A percentile compares a stretch with the other conserved stretches of the same genome.
Conservation (phyloP, 2,329 filamentous ascomycete species). For the Arthroderma uncinatum region DNA sequence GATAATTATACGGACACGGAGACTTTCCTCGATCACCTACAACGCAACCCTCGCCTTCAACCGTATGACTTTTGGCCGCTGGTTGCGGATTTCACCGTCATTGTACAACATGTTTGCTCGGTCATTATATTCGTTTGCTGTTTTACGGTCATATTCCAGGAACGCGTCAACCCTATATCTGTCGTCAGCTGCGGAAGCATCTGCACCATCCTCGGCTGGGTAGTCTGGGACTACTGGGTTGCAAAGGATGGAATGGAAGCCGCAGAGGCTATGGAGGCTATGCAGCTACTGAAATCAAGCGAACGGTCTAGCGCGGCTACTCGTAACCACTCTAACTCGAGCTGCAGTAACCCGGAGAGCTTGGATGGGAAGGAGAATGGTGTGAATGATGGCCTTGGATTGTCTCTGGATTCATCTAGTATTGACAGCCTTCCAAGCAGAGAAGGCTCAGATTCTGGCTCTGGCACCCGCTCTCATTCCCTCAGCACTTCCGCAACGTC, state of each 20-base stretch:
- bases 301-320: background rate
- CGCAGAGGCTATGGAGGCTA: constrained; percentile 13
- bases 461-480: constrained; percentile 33
- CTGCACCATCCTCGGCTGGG: constrained; percentile 76
- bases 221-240: constrained; percentile 85
- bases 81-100: constrained; percentile 87
- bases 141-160: constrained; percentile 80
- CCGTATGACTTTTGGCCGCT: constrained; percentile 98
- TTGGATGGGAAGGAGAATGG: constrained; percentile 19
- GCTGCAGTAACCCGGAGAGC: background rate
- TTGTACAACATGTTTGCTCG: constrained; percentile 91
- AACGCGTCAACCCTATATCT: constrained; percentile 78
- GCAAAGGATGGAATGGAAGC: constrained; percentile 52
- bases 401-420: constrained; percentile 31
- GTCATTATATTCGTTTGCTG: constrained; percentile 90
- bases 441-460: constrained; percentile 22
- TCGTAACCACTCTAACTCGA: background rate
- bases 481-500: constrained; percentile 48
- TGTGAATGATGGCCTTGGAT: constrained; percentile 32
- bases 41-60: constrained; percentile 82
- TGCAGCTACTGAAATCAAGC: constrained; percentile 15
- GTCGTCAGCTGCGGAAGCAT: constrained; percentile 77
- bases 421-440: constrained; percentile 23
- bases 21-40: constrained; percentile 90
- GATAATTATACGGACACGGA: constrained; percentile 98